phyloP scores from a whole-genome alignment of 306 rosid species.

The Vachellia pachyceras region DNA sequence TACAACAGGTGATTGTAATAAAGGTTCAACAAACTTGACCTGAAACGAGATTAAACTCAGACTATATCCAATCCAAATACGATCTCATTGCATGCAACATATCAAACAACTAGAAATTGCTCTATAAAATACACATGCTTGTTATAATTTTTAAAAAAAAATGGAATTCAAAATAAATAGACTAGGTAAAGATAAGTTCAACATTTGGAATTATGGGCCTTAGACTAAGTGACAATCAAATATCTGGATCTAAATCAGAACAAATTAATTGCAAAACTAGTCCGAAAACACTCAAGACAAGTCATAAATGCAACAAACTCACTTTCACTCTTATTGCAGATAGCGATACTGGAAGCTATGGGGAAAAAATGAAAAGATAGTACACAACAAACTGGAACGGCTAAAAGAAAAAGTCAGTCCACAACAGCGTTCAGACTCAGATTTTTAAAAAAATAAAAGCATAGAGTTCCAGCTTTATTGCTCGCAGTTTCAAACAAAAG shows the following conservation, averaged over 20 bases:
- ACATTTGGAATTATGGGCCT: not conserved
- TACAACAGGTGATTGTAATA: slow-evolving; percentile 81
- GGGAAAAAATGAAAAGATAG: not conserved
- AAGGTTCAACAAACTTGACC: slow-evolving; percentile 90
- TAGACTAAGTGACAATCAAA: not conserved
- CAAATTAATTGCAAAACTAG: not conserved
- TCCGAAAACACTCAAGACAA: not conserved
- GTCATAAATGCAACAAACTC: not conserved
- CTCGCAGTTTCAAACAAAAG: not conserved
- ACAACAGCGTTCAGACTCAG: not conserved
- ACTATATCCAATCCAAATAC: not conserved
- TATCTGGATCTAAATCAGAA: slow-evolving; percentile 7
- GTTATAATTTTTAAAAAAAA: not conserved
- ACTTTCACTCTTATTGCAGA: not conserved
- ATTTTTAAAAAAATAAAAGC: not conserved
- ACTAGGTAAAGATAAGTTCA: not conserved
- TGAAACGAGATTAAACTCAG: slow-evolving; percentile 48
- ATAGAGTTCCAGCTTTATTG: not conserved
- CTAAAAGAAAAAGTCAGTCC: not conserved
- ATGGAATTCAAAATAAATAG: not conserved
- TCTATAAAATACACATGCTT: not conserved
- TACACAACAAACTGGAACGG: not conserved
- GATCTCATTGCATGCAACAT: not conserved
- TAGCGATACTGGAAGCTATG: not conserved
- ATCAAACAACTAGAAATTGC: not conserved